These are phyloP conservation scores for Sugiyamaella americana DNA, from an alignment of 805 yeast species.

Conservation along the genomic window DNA sequence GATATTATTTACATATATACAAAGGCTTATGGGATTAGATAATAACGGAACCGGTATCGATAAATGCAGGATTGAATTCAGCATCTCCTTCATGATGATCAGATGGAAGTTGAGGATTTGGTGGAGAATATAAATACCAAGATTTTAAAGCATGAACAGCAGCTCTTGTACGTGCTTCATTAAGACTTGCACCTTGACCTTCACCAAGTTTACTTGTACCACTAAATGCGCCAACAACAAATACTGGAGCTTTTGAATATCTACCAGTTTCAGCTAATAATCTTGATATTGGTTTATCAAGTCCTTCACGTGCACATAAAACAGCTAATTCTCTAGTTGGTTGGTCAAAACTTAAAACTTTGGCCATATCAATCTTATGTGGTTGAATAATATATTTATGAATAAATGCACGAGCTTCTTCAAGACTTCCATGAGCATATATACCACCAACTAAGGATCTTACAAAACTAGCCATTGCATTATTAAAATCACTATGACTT, in stretches of 20 bases:
- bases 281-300: conserved; percentile 71
- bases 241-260: conserved; percentile 72
- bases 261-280: conserved; percentile 93
- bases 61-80: conserved; percentile 19
- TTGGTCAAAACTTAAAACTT: conserved; percentile 72
- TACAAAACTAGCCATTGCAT: conserved; percentile 58
- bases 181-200: conserved; percentile 85
- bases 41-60: conserved; percentile 31
- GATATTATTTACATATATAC: conserved; percentile 1
- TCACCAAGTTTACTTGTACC: conserved; percentile 84
- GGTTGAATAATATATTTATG: conserved; percentile 62
- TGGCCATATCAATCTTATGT: conserved; percentile 68
- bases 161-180: conserved; percentile 89
- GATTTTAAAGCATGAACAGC: conserved; percentile 84
- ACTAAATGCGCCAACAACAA: conserved; percentile 83
- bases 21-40: conserved; percentile 25
- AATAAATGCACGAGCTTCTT: conserved; percentile 61
- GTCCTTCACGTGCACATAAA: conserved; percentile 67
- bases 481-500: conserved; percentile 37
- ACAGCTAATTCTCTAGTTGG: conserved; percentile 81
- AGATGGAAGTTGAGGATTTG: conserved; percentile 57
- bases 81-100: conserved; percentile 32
- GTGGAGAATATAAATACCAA: conserved; percentile 87
- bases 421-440: conserved; percentile 66
- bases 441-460: conserved; percentile 80